Evolutionary conservation across 2,329 filamentous ascomycete species (phyloP), one percentile per base, ranked within the genome.

Genomic region (Byssochlamys sp.): DNA sequence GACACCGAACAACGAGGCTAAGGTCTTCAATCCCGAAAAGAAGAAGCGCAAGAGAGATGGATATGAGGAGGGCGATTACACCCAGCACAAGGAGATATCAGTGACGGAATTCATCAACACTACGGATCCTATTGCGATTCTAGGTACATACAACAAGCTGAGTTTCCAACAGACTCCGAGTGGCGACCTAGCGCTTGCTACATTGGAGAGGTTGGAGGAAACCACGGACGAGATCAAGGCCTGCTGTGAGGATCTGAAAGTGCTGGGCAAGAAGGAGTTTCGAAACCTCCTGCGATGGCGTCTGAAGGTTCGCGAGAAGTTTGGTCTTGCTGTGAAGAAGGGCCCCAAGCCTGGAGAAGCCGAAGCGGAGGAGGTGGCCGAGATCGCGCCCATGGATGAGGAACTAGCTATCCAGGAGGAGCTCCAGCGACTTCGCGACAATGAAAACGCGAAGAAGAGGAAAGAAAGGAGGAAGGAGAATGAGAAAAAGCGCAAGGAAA

Each of bases 21-120:
- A 95, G 72, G 94, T 99, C 1, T 99, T 92, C 80, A 96, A 99
- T 63, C 94, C 94, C 0, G 94, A 99, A 71, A 81, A 90, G 69
- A 99, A 97, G 81, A 99, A 96, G 84, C 81, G 94, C 58, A 97
- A 96, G 83, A 82, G 94, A 79, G 92, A 95, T 51, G 94, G 94
- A 80, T 99, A 99, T 64, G 92, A 97, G 64, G 94, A 99, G 73
- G 92, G 90, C 35, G 91, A 99, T 63, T 96, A 87, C 73, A 92
- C 85, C 3, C 90, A 96, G 66, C 95, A 88, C 78, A 95, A 96
- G 71, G 90, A 96, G 68, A 83, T 89, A 2, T 78, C 90, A 0
- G 92, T 91, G 0, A 94, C 87, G 71, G 90, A 96, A 57, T 99
- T 97, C 70, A 91, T 99, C 61, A 88, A 97, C 69, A 95, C 91